Percentiles rank a stretch among this genome's conserved stretches.
Conservation (phyloP, 202 grass and related monocot genomes). For the Dendrocalamus latiflorus region DNA sequence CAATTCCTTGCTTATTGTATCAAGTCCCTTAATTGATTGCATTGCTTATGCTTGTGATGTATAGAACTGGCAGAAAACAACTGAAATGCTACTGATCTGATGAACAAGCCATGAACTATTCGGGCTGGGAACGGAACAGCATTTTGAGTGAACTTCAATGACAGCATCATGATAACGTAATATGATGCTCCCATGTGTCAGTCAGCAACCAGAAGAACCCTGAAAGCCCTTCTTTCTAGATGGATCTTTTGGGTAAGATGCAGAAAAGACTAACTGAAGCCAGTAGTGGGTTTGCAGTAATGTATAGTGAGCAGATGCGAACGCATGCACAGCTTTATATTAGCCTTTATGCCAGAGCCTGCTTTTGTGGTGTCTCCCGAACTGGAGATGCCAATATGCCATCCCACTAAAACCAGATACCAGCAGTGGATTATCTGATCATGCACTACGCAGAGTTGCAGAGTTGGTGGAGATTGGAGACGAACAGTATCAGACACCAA, state of each 20-base stretch:
- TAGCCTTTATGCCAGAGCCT: not conserved
- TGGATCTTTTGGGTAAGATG: not conserved
- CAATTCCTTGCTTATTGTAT: not conserved
- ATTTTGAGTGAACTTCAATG: not conserved
- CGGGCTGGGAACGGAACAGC: not conserved
- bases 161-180: not conserved
- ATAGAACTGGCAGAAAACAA: not conserved
- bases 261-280: not conserved
- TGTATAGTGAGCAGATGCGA: not conserved
- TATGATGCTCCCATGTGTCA: not conserved
- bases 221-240: not conserved
- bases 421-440: not conserved
- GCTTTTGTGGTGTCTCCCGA: slow-evolving; percentile 32
- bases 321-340: not conserved
- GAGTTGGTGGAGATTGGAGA: not conserved
- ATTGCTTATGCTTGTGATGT: not conserved
- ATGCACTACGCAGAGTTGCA: not conserved
- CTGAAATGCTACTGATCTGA: not conserved
- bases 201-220: not conserved
- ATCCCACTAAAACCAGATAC: not conserved
- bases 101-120: not conserved
- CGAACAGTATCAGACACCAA: not conserved
- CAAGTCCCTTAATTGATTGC: not conserved
- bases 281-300: not conserved
- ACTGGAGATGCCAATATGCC: not conserved